Evolutionary conservation across 2,329 filamentous ascomycete genomes (phyloP).

Genomic region (Apiospora sp.): DNA sequence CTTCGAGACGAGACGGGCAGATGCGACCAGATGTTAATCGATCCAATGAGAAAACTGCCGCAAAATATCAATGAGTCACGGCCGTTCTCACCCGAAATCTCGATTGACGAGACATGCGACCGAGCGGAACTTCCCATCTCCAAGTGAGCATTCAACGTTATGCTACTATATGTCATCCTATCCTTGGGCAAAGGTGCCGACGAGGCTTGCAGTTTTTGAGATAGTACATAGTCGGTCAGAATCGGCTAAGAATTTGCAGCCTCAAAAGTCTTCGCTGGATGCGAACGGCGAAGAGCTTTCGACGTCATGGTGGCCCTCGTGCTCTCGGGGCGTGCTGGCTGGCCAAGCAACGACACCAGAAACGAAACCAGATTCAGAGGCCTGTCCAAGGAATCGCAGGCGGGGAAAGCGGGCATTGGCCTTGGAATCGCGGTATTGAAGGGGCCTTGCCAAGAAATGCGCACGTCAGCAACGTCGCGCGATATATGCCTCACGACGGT

Average conservation of each 20-base stretch:
- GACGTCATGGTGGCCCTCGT: constrained; percentile 12
- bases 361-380: neutral
- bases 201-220: neutral
- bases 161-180: neutral
- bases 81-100: neutral
- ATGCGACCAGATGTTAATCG: constrained; percentile 6
- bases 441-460: neutral
- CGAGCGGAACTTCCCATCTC: neutral
- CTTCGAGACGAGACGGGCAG: neutral
- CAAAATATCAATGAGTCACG: constrained; percentile 1
- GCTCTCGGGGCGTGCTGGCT: neutral
- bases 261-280: neutral
- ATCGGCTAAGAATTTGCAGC: neutral
- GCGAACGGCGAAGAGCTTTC: neutral
- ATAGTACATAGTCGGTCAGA: neutral
- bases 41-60: constrained; percentile 21
- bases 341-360: neutral
- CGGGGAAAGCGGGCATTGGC: neutral
- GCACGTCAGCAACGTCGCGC: constrained; percentile 18
- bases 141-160: neutral
- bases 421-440: neutral
- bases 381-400: neutral
- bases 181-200: neutral
- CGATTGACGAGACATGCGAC: constrained; percentile 1
- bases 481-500: constrained; percentile 13